Evolutionary conservation across 108 stramenopile species (phyloP), one percentile per base, ranked within the genome.

Genomic region (Skeletonema marinoi): DNA sequence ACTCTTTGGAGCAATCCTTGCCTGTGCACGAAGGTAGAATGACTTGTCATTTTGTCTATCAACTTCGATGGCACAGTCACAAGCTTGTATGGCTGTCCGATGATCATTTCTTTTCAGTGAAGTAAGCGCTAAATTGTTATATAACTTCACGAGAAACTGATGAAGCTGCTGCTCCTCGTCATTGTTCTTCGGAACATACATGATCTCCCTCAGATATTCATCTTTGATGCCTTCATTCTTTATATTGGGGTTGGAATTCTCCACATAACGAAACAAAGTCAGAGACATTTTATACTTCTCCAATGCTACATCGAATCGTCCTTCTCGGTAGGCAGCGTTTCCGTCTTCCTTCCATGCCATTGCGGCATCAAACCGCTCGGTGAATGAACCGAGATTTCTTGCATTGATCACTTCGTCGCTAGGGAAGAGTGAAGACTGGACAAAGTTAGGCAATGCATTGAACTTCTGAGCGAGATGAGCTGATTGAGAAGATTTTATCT

Each of bases 221-320:
- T 86, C 86, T 69, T 71, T 75, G 51, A 86, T 86, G 14, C 83
- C 78, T 70, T 83, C 60, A 0, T 68, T 44, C 38, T 69, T 80
- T 67, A 80, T 65, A 17, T 32, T 33, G 13, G 76, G 76, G 32
- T 79, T 78, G 12, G 70, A 73, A 41, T 81, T 86, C 35, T 77
- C 70, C n/a, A 82, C 38, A 30, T 29, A 86, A 6, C 70, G 36
- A 66, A 84, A 86, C 7, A 86, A 60, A 0, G 79, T 39, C 7
- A 81, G 32, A 7, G 83, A 63, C 69, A 68, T 73, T 66, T 84
- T 71, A 60, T 81, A 86, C 66, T 77, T 71, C 11, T 56, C 30
- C 60, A 80, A 31, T n/a, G 85, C 85, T 50, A 75, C 85, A 29
- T 35, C 11, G 0, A 60, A 60, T 14, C 72, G 33, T 25, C 72